Conservation (phyloP, 176 grass and related monocot genomes). For the Phyllostachys edulis region DNA sequence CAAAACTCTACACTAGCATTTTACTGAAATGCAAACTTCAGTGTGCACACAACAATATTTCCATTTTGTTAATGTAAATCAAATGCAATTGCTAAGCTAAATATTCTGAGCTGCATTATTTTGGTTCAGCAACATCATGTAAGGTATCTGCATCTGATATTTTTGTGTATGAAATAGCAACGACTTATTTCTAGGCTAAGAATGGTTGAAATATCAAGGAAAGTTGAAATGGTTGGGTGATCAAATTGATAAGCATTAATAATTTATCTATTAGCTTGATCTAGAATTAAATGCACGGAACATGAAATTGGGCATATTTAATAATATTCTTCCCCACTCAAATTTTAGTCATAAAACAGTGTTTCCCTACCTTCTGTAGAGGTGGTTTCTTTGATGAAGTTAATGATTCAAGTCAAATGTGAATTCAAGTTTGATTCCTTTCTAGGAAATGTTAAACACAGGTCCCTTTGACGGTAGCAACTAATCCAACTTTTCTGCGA, state of each 20-base stretch:
- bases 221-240: background rate
- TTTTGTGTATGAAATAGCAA: background rate
- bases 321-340: background rate
- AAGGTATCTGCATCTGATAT: background rate
- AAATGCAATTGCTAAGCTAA: slow-evolving; percentile 10
- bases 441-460: background rate
- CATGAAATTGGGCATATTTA: background rate
- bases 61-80: background rate
- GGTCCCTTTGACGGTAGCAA: background rate
- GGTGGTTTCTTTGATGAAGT: background rate
- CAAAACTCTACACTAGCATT: background rate
- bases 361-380: background rate
- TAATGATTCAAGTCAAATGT: background rate
- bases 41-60: background rate
- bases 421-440: background rate
- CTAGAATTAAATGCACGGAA: background rate
- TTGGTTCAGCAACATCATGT: background rate
- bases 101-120: background rate
- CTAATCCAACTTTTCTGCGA: background rate
- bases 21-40: slow-evolving; percentile 4
- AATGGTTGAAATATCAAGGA: background rate
- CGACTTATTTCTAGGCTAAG: background rate
- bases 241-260: background rate
- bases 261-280: background rate
- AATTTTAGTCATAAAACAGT: background rate